Evolutionary conservation across 139 green algal species (phyloP).

Genomic region (Zygnema circumcarinatum): DNA sequence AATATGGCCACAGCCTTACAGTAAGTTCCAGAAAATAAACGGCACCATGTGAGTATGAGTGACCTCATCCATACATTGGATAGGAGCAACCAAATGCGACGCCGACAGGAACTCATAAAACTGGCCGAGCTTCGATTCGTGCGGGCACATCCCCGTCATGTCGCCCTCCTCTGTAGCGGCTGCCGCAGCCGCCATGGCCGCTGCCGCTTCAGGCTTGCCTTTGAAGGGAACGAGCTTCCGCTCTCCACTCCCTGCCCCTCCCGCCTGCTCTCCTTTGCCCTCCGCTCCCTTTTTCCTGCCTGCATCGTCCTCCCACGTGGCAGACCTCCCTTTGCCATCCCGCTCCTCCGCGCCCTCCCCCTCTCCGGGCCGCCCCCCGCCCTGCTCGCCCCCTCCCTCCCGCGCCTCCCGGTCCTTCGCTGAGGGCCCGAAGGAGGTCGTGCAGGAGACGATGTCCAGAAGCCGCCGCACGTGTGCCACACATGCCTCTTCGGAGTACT

Average conservation of each 20-base stretch:
- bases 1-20: no score
- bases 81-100: conserved; percentile 32
- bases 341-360: background rate
- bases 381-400: background rate
- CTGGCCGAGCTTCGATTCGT: conserved; percentile 43
- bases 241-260: conserved; percentile 13
- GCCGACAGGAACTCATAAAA: conserved; percentile 61
- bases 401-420: conserved; percentile 40
- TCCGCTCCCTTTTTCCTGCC: background rate
- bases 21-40: no score
- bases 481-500: conserved; percentile 49
- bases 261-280: background rate
- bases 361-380: background rate
- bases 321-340: background rate
- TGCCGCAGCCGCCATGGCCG: conserved; percentile 53
- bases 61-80: conserved; percentile 58
- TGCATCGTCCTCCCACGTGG: background rate
- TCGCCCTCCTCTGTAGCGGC: conserved; percentile 49
- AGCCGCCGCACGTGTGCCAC: conserved; percentile 47
- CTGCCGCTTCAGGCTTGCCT: conserved; percentile 42
- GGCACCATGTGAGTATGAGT: no score
- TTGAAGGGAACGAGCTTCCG: conserved; percentile 38
- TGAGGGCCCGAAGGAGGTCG: conserved; percentile 47
- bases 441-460: conserved; percentile 60
- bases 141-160: conserved; percentile 55